Base-by-base conservation (phyloP, 768 basidiomycete species). In the Lactifluus volemus region DNA sequence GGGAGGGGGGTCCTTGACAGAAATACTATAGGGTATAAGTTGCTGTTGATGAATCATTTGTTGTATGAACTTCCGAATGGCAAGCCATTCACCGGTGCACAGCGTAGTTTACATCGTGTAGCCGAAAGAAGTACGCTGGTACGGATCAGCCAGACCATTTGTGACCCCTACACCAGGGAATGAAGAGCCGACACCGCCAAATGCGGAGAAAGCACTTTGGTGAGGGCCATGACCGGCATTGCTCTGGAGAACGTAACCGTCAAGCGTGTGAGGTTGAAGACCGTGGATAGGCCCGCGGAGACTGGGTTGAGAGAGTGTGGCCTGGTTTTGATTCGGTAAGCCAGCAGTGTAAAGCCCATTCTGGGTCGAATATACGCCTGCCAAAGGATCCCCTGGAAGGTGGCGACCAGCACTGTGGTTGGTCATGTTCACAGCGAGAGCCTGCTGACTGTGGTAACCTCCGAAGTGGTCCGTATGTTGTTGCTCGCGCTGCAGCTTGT, bases 401-500 rank as follows among this genome's bases (percentile, higher is more conserved):
- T 87, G 88, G 53, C 86, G 84, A 60, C 76, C 76, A 54, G 74
- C 74, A 61, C 72, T 67, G 51, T 66, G 83, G 68, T 77, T 82
- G 64, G 75, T 77, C 51, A 86, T 76, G 21, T 78, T 75, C 75
- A 85, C 79, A 59, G 81, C 76, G 64, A 88, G 76, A 36, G 78
- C 72, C 67, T 84, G 83, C 67, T 82, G 84, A 69, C 78, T 79
- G 60, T 82, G 79, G 70, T 84, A 84, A 58, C 79, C 68, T 30
- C 79, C 78, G 63, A 79, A 86, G 58, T 76, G 79, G 66, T 89
- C 89, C 74, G 88, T 80, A 68, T 92, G 66, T 49, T 63, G 61
- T 41, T 63, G 89, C 75, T 96, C 94, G 60, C 96, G 91, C 74
- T 97, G 95, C 56, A 98, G 78, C 76, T 98, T 98, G 78, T 94